phyloP scores from a whole-genome alignment of 495 filamentous ascomycete species.

The Astrothelium macrocarpum region DNA sequence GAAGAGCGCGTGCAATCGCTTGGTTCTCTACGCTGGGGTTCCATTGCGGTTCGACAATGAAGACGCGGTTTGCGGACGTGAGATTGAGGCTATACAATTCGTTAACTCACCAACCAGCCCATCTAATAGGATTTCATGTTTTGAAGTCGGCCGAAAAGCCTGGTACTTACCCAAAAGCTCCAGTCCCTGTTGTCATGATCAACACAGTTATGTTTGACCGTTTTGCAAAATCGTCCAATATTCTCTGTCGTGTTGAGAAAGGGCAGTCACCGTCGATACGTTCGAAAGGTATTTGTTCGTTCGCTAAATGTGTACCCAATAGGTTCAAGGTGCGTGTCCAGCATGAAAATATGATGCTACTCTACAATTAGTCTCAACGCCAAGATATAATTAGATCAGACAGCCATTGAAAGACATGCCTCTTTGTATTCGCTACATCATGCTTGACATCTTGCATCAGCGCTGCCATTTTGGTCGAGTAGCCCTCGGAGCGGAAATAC shows the following conservation, averaged over 20 bases:
- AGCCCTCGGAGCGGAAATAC: neutral
- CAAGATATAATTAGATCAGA: neutral
- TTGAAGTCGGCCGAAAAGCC: neutral
- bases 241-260: conserved; percentile 45
- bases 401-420: neutral
- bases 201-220: conserved; percentile 41
- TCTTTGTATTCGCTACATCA: neutral
- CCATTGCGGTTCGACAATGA: conserved; percentile 78
- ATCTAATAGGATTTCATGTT: neutral
- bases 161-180: conserved; percentile 56
- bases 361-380: neutral
- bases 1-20: conserved; percentile 79
- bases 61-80: conserved; percentile 71
- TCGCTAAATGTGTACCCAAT: conserved; percentile 46
- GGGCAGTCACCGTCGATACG: conserved; percentile 58
- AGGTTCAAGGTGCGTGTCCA: conserved; percentile 59
- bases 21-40: conserved; percentile 79
- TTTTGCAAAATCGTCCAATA: conserved; percentile 58
- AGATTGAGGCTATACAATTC: conserved; percentile 60
- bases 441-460: neutral
- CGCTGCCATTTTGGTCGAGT: neutral
- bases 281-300: conserved; percentile 27
- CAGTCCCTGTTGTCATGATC: conserved; percentile 74
- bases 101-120: neutral
- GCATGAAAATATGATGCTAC: conserved; percentile 52